These are phyloP conservation scores for Pogostemon cablin DNA, from an alignment of 257 asterid genomes.

Conservation along the genomic window DNA sequence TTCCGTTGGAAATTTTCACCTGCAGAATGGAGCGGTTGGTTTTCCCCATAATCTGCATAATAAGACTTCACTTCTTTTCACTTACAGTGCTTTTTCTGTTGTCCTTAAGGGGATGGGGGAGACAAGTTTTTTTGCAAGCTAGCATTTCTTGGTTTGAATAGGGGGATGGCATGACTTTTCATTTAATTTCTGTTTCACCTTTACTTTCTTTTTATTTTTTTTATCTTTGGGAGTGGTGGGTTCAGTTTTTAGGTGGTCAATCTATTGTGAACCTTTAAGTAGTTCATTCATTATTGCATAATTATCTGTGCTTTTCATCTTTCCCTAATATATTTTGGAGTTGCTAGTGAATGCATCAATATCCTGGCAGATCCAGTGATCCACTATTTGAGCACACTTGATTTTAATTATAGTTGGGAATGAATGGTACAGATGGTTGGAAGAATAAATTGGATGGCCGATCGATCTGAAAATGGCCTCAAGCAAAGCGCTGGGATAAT, in stretches of 20 bases:
- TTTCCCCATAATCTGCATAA: constrained; percentile 21
- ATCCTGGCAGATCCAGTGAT: neutral
- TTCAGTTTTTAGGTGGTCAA: too few species aligned
- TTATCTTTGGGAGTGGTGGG: too few species aligned
- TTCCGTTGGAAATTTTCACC: constrained; percentile 95
- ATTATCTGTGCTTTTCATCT: too few species aligned
- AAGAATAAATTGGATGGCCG: constrained; percentile 94
- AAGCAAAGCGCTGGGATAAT: constrained; percentile 89
- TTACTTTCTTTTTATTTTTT: too few species aligned
- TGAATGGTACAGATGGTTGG: constrained; percentile 65
- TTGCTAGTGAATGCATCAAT: neutral
- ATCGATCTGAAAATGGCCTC: constrained; percentile 84
- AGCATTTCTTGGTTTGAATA: neutral
- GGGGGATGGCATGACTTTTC: neutral
- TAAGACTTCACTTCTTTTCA: neutral
- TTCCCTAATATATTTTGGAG: neutral
- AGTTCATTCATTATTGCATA: too few species aligned
- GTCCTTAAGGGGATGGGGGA: neutral
- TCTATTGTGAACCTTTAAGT: too few species aligned
- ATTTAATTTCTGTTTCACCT: too few species aligned
- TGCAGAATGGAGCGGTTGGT: constrained; percentile 98
- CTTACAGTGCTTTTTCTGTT: constrained; percentile 8
- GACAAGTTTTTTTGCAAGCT: neutral
- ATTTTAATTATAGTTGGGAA: constrained; percentile 21
- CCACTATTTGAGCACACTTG: neutral